A percentile compares a stretch with the other conserved stretches of the same genome.
Conservation (phyloP, 2,329 filamentous ascomycete genomes). For the Dactylellina cionopaga region DNA sequence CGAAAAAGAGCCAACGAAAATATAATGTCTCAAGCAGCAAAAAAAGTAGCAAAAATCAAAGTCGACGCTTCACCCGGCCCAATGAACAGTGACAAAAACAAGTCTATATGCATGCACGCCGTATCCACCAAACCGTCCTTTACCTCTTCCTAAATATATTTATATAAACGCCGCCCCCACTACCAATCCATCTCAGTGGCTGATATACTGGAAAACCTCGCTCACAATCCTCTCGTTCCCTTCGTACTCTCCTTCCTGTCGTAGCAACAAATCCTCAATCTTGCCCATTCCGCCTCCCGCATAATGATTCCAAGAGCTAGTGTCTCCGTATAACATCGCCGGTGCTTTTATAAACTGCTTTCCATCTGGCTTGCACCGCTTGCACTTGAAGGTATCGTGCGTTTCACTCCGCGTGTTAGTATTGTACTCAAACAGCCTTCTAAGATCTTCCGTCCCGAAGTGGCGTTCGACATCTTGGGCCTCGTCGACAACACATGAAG, state of each 20-base stretch:
- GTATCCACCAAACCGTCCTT: too few relatives aligned
- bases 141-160: not conserved
- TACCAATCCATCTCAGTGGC: conserved; percentile 68
- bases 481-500: conserved; percentile 93
- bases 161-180: not conserved
- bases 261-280: conserved; percentile 89
- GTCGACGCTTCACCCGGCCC: not conserved
- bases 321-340: conserved; percentile 96
- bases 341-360: conserved; percentile 88
- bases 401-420: conserved; percentile 88
- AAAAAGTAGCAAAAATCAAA: too few relatives aligned
- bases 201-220: conserved; percentile 98
- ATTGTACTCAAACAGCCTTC: conserved; percentile 94
- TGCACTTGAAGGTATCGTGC: conserved; percentile 98
- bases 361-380: conserved; percentile 83
- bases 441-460: conserved; percentile 88
- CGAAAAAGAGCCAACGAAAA: conserved; percentile 1
- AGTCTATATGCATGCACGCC: not conserved
- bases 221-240: conserved; percentile 73
- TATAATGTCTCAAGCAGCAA: too few relatives aligned
- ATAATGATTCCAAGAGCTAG: conserved; percentile 99
- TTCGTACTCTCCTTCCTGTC: conserved; percentile 80
- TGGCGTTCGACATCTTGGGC: conserved; percentile 97
- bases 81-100: not conserved
- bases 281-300: conserved; percentile 78